Evolutionary conservation across 2,329 filamentous ascomycete species (phyloP).

Genomic region (Ophiostoma sp.): DNA sequence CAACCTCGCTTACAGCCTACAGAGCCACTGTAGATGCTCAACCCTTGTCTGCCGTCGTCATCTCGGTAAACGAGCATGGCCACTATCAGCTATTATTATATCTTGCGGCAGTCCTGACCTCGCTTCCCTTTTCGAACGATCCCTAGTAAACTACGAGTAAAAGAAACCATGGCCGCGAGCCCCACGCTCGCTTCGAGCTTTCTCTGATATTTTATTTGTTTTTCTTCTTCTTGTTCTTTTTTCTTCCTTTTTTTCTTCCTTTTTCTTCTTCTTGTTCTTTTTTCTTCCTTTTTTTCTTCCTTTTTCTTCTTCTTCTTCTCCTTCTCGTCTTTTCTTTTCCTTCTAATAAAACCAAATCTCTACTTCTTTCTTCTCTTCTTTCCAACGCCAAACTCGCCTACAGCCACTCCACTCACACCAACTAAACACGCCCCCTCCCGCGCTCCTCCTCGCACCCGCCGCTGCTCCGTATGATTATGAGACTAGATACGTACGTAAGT

Average conservation of each 20-base stretch:
- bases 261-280: not conserved
- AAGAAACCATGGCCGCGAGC: too few relatives aligned
- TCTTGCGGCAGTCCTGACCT: not conserved
- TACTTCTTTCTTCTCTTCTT: too few relatives aligned
- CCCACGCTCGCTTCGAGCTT: not conserved
- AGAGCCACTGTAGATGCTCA: too few relatives aligned
- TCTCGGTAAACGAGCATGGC: not conserved
- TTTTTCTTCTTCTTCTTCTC: not conserved
- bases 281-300: not conserved
- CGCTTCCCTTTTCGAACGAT: not conserved
- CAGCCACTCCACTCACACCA: too few relatives aligned
- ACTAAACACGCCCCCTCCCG: too few relatives aligned
- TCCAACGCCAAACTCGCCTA: too few relatives aligned
- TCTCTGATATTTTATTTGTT: not conserved
- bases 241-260: not conserved
- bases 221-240: not conserved
- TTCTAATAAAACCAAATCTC: too few relatives aligned
- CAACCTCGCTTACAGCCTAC: slow-evolving; percentile 19
- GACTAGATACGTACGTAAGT: too few relatives aligned
- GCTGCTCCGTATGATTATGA: too few relatives aligned
- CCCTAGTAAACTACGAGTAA: too few relatives aligned
- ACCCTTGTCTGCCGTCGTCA: not conserved
- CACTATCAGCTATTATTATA: not conserved
- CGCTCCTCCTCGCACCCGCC: too few relatives aligned
- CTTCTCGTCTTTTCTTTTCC: too few relatives aligned